Evolutionary conservation across 768 basidiomycete species (phyloP), one percentile per base, ranked within the genome.

Genomic region (Leucogyrophana mollusca): DNA sequence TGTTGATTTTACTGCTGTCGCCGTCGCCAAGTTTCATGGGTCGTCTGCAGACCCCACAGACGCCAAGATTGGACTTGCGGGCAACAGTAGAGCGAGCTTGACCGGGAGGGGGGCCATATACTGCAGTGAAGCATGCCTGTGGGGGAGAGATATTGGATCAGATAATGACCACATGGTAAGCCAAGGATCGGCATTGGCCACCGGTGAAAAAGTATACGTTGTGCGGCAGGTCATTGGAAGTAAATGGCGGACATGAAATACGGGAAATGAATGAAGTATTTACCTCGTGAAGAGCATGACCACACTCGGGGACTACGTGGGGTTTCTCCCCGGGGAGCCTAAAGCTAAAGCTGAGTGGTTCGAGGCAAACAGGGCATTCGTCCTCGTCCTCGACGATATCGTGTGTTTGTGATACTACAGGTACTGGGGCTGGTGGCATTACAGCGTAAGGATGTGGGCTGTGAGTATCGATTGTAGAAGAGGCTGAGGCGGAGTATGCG

Each of bases 11-110:
- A 49, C 84, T 83, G 9, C 81, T 79, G 57, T 91, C 90, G 20
- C 88, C 87, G 47, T 95, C 93, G 18, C 86, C 87, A 13, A 99
- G 78, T 60, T 93, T 93, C 96, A 99, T 98, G 14, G 94, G 94
- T 24, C 94, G 79, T 56, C 96, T 78, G 62, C 96, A 99, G 2
- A 98, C 93, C 32, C 96, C 96, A 56, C 96, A 99, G 14, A 99
- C 90, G 16, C 96, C 96, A 18, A 96, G 72, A 60, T 90, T 87
- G 37, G 88, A 73, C 69, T 88, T 83, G 65, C 81, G 73, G 21
- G 87, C 75, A 6, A 80, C 64, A 42, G 82, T 63, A 40, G 76
- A 68, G 56, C 70, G 79, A 25, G 71, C 73, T 56, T 78, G 76
- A 48, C 64, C 76, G 11, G 85, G 83, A 9, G 87, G 85, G 4